A percentile compares a stretch with the other conserved stretches of the same genome.
phyloP scores from a whole-genome alignment of 2,329 filamentous ascomycete genomes.

The Monilinia vaccinii-corymbosi region DNA sequence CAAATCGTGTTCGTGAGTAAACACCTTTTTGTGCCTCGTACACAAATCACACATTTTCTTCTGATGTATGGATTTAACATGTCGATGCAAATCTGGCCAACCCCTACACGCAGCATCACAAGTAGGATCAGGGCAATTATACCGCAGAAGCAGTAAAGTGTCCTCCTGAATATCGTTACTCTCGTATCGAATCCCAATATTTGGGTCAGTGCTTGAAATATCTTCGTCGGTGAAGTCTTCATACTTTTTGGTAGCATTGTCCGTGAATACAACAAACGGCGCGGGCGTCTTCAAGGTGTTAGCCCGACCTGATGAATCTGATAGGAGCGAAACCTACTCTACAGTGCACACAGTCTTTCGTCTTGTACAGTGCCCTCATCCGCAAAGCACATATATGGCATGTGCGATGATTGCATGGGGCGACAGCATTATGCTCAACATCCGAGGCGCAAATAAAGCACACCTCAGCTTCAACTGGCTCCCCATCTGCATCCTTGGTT shows the following conservation, averaged over 20 bases:
- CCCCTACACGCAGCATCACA: conserved; percentile 81
- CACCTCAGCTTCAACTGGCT: conserved; percentile 60
- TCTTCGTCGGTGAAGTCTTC: conserved; percentile 71
- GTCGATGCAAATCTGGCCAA: conserved; percentile 69
- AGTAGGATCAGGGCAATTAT: conserved; percentile 82
- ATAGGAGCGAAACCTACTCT: conserved; percentile 48
- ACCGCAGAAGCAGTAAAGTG: conserved; percentile 76
- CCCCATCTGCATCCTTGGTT: conserved; percentile 26
- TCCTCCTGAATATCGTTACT: conserved; percentile 85
- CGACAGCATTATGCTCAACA: conserved; percentile 77
- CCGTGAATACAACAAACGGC: conserved; percentile 83
- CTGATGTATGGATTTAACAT: conserved; percentile 73
- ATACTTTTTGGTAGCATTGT: conserved; percentile 71
- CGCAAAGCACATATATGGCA: conserved; percentile 93
- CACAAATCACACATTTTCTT: conserved; percentile 91
- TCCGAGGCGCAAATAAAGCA: conserved; percentile 97
- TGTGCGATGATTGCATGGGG: conserved; percentile 91
- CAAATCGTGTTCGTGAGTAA: conserved; percentile 93
- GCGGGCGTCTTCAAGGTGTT: conserved; percentile 47
- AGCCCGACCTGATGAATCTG: conserved; percentile 31
- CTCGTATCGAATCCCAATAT: conserved; percentile 86
- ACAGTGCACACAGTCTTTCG: conserved; percentile 93
- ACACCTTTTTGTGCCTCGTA: conserved; percentile 92
- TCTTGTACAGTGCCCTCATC: conserved; percentile 91
- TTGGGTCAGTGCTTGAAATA: conserved; percentile 70